Evolutionary conservation across 352 stramenopile species (phyloP).

Genomic region (Phytophthora tubulina): DNA sequence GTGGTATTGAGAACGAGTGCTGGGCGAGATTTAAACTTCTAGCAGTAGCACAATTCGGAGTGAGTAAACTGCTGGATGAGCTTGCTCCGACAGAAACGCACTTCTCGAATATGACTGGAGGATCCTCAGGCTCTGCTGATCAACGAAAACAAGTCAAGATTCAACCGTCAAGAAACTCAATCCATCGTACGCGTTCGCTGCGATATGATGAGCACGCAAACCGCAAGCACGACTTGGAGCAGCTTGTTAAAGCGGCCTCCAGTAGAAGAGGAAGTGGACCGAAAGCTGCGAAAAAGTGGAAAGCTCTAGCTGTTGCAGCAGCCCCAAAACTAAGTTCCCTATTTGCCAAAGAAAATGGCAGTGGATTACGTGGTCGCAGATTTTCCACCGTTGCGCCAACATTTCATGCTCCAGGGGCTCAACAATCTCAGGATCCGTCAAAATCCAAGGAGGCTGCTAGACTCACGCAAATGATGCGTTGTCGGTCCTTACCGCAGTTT

Average conservation of each 20-base stretch:
- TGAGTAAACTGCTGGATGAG: slow-evolving; percentile 47
- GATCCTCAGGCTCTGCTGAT: background rate
- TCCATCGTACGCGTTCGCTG: slow-evolving; percentile 23
- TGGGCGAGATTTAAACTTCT: slow-evolving; percentile 62
- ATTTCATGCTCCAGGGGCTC: background rate
- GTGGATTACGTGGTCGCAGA: slow-evolving; percentile 2
- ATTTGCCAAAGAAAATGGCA: slow-evolving; percentile 19
- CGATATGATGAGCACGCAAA: slow-evolving; percentile 17
- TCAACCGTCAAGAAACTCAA: slow-evolving; percentile 21
- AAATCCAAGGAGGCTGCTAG: slow-evolving; percentile 17
- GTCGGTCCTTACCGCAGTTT: slow-evolving; percentile 62
- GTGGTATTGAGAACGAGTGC: slow-evolving; percentile 58
- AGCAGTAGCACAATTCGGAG: slow-evolving; percentile 39
- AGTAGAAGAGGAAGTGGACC: slow-evolving; percentile 3
- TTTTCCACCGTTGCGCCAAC: slow-evolving; percentile 5
- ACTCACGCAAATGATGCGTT: slow-evolving; percentile 48
- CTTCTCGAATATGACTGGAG: slow-evolving; percentile 13
- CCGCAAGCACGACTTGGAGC: slow-evolving; percentile 1
- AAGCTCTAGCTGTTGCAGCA: slow-evolving; percentile 20
- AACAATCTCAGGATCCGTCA: background rate
- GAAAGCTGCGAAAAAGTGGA: slow-evolving; percentile 23
- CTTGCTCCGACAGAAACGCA: slow-evolving; percentile 30
- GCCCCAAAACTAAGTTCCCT: slow-evolving; percentile 19
- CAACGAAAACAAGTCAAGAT: slow-evolving; percentile 28
- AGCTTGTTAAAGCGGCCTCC: background rate